Percentiles rank a stretch among this genome's conserved stretches.
These are phyloP conservation scores for Viola pubescens DNA, from an alignment of 441 rosid genomes.

Conservation along the genomic window DNA sequence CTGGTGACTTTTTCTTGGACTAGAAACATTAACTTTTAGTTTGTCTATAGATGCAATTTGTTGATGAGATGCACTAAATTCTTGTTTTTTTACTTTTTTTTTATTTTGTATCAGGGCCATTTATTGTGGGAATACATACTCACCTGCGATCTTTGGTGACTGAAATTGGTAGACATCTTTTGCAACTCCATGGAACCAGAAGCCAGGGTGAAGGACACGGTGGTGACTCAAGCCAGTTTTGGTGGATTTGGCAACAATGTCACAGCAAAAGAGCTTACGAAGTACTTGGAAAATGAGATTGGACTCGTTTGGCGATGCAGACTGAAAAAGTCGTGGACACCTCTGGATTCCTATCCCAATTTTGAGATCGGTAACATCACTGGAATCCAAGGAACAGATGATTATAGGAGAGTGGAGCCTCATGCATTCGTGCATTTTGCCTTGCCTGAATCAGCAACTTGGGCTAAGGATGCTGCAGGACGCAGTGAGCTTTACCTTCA, in stretches of 20 bases:
- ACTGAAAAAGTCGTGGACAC: slow-evolving; percentile 70
- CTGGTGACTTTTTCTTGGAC: too few species aligned
- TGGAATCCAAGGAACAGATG: slow-evolving; percentile 21
- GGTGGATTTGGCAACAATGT: slow-evolving; percentile 53
- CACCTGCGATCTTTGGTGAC: not conserved
- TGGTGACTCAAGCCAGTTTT: slow-evolving; percentile 71
- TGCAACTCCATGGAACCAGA: slow-evolving; percentile 33
- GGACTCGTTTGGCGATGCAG: slow-evolving; percentile 64
- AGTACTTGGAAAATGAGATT: slow-evolving; percentile 39
- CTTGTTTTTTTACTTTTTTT: too few species aligned
- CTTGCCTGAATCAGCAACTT: slow-evolving; percentile 27
- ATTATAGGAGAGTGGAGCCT: slow-evolving; percentile 53
- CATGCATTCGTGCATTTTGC: slow-evolving; percentile 91
- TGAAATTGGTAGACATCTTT: slow-evolving; percentile 10
- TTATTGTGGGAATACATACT: too few species aligned
- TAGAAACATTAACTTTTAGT: too few species aligned
- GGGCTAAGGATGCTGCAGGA: slow-evolving; percentile 44
- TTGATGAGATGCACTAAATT: not conserved
- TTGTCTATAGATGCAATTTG: not conserved
- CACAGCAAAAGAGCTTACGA: slow-evolving; percentile 40
- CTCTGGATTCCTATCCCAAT: slow-evolving; percentile 59
- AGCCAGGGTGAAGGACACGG: slow-evolving; percentile 28
- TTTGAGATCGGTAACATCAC: slow-evolving; percentile 28
- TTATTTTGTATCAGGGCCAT: too few species aligned
- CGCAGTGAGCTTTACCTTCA: slow-evolving; percentile 37